phyloP scores from a whole-genome alignment of 768 basidiomycete species.

The Hericium rajendrae region DNA sequence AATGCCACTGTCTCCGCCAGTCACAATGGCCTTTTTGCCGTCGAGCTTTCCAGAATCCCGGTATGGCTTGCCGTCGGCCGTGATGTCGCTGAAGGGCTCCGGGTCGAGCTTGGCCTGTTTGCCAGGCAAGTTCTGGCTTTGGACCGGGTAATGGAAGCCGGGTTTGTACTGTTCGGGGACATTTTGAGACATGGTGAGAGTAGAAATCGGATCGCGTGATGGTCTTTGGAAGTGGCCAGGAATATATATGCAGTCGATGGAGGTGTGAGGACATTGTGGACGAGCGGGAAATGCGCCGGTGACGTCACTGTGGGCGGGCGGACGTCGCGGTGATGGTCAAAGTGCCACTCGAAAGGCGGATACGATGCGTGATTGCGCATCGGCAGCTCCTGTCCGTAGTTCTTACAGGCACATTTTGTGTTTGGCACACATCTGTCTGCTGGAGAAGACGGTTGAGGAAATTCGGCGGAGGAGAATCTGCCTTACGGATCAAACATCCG shows the following conservation, averaged over 20 bases:
- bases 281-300: not conserved
- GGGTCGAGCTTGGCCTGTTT: constrained; percentile 24
- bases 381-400: too few relatives aligned
- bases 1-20: constrained; percentile 42
- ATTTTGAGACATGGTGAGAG: constrained; percentile 1
- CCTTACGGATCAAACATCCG: too few relatives aligned
- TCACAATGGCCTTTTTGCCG: constrained; percentile 39
- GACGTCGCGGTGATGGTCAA: not conserved
- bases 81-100: constrained; percentile 30
- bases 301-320: not conserved
- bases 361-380: too few relatives aligned
- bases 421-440: too few relatives aligned
- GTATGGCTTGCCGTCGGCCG: constrained; percentile 35
- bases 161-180: constrained; percentile 20
- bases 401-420: too few relatives aligned
- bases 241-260: not conserved
- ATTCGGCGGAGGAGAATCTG: too few relatives aligned
- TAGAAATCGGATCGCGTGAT: constrained; percentile 3
- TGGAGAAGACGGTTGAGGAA: too few relatives aligned
- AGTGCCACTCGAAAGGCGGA: too few relatives aligned
- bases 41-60: constrained; percentile 36
- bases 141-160: constrained; percentile 24
- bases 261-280: not conserved
- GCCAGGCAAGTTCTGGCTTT: constrained; percentile 23
- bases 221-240: not conserved